phyloP scores from a whole-genome alignment of 2,329 filamentous ascomycete species.

The Bipolaris bicolor region DNA sequence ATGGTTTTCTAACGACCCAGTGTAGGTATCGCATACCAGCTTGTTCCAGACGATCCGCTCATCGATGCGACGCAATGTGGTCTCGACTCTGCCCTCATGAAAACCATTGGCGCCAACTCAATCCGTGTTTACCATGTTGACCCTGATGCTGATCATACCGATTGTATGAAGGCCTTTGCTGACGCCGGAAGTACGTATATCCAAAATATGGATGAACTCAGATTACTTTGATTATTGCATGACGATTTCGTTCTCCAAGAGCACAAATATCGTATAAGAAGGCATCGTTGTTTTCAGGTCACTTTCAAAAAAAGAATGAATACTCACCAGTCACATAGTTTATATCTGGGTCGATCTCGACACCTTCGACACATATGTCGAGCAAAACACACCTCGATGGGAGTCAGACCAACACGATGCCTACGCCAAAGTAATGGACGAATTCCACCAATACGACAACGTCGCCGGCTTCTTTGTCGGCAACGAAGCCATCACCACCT shows the following conservation, averaged over 20 bases:
- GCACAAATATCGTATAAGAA: not conserved
- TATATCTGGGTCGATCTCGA: constrained; percentile 86
- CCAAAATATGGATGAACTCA: not conserved
- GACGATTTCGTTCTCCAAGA: not conserved
- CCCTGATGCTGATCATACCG: constrained; percentile 70
- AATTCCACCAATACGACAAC: constrained; percentile 79
- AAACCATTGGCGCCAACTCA: constrained; percentile 78
- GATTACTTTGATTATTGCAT: not conserved
- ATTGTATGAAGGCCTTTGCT: constrained; percentile 80
- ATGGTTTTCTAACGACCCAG: constrained; percentile 12
- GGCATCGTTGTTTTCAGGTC: not conserved
- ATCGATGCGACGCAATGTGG: constrained; percentile 76
- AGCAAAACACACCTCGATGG: constrained; percentile 71
- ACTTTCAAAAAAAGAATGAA: not conserved
- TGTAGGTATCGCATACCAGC: constrained; percentile 74
- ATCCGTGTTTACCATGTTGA: constrained; percentile 92
- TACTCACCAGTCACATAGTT: constrained; percentile 61
- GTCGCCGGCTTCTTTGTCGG: constrained; percentile 78
- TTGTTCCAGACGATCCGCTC: constrained; percentile 74
- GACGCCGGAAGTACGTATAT: constrained; percentile 57
- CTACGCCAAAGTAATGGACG: constrained; percentile 76
- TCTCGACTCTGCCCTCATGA: constrained; percentile 78
- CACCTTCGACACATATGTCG: constrained; percentile 69
- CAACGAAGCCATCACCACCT: constrained; percentile 75
- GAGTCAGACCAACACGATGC: constrained; percentile 71